A percentile compares a stretch with the other conserved stretches of the same genome.
phyloP scores from a whole-genome alignment of 768 basidiomycete species.

The Hirschioporus abietinus region DNA sequence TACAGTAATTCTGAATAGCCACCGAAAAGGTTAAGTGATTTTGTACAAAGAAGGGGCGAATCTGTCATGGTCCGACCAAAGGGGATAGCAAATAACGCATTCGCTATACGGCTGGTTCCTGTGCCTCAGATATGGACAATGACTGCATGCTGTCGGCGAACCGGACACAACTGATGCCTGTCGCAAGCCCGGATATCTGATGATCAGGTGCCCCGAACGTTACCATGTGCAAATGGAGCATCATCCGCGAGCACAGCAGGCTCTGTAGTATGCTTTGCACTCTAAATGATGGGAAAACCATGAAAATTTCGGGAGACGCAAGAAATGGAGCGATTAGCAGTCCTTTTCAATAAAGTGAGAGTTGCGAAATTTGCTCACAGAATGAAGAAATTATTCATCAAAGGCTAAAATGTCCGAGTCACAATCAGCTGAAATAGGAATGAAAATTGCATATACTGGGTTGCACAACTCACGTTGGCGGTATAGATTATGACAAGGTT shows the following conservation, averaged over 20 bases:
- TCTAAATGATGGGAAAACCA: not conserved
- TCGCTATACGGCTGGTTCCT: not conserved
- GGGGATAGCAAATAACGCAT: not conserved
- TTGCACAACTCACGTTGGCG: not conserved
- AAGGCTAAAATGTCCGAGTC: no score
- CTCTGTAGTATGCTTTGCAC: not conserved
- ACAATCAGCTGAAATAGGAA: no score
- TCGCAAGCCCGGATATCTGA: not conserved
- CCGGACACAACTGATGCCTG: not conserved
- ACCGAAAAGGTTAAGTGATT: no score
- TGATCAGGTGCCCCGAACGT: not conserved
- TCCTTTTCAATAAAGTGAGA: not conserved
- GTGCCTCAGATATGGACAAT: not conserved
- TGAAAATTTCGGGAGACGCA: not conserved
- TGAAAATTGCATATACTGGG: no score
- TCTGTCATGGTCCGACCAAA: no score
- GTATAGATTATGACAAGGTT: not conserved
- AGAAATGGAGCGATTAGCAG: not conserved
- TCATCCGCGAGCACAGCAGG: not conserved
- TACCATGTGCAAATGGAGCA: not conserved
- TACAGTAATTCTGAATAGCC: no score
- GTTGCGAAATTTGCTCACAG: not conserved
- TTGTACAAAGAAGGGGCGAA: no score
- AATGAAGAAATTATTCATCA: not conserved
- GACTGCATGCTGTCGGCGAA: not conserved